Base-by-base conservation (phyloP, 1,284 basidiomycete genomes). In the Pholiota adiposa region DNA sequence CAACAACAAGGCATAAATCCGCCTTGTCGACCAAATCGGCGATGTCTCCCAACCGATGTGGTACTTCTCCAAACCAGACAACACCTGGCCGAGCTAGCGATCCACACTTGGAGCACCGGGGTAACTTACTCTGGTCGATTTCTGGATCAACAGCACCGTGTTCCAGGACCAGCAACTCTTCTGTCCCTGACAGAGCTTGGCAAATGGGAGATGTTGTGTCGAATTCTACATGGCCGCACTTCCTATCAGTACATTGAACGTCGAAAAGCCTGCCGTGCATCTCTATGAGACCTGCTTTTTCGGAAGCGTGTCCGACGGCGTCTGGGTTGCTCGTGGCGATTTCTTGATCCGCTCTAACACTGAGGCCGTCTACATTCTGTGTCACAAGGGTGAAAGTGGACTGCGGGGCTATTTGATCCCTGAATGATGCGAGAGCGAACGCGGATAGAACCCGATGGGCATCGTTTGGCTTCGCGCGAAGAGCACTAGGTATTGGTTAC, bases 331-430 rank as follows among this genome's bases (percentile, higher is more conserved):
- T 41, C 33, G 53, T 54, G 29, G 58, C 48, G 34, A 69, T 57
- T 59, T 68, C 60, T 59, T 61, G 43, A 50, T 69, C 63, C 23
- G 74, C 66, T 54, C 65, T 64, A 12, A 80, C 59, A 62, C 82
- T 84, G 11, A 89, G 77, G 3, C 84, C 83, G 64, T 90, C 88
- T 27, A 90, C 83, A 67, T 90, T 89, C 69, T 89, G 87, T 11
- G 87, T 89, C 57, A 88, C 79, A 33, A 88, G 76, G 3, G 81
- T 79, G 67, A 86, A 84, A 9, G 73, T 77, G 6, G 82, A 74
- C 19, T 66, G 69, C 8, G 81, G 80, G 1, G 77, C 76, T 19
- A 81, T 72, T 21, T 61, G 66, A 12, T 75, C 54, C 59, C 76
- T 73, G 48, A 76, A 62, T 18, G 67, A 68, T 4, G 79, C 75